Evolutionary conservation across 177 flowering plant genomes (phyloP), one percentile per base, ranked within the genome.

Genomic region (Vitis hybrid): DNA sequence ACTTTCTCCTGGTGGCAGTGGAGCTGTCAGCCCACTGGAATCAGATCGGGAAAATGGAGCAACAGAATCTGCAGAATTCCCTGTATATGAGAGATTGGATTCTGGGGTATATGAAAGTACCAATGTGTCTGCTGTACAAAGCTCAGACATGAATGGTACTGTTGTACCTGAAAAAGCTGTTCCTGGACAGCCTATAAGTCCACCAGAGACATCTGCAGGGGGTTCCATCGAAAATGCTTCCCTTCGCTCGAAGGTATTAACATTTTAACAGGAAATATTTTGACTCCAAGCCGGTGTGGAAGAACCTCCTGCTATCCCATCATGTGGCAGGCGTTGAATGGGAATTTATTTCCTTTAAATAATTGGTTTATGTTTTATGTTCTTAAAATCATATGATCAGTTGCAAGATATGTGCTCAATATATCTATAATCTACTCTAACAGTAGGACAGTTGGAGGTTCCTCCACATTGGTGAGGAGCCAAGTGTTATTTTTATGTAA

Each of bases 131-230:
- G 97, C 95, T 56, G 95, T 88, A n/a, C 97, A 89, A 70, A 91
- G 98, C 78, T 89, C 93, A 60, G 94, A 90, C 58, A 56, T 78
- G 66, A 82, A 60, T 66, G 75, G 79, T 52, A 61, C 50, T 50
- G 78, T 68, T 65, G 50, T 73, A 56, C 56, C 67, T 60, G 78
- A 70, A 17, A 83, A 80, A 79, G 69, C 83, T 17, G 75, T 78
- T 75, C 75, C 77, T 64, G 89, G 90, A 32, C 82, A 77, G 72
- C 87, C 89, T 72, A 84, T 75, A 72, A 78, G 62, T 76, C 93
- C 98, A 56, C 95, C 94, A 12, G 95, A 91, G 76, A 82, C 97
- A 65, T 83, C 89, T 76, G 92, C 97, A 40, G 77, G 74, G 45
- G 86, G 75, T 64, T 85, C 84, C 72, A 75, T 70, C 5, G 94